Conservation (phyloP, 2,329 filamentous ascomycete genomes). For the Xylaria sp. region DNA sequence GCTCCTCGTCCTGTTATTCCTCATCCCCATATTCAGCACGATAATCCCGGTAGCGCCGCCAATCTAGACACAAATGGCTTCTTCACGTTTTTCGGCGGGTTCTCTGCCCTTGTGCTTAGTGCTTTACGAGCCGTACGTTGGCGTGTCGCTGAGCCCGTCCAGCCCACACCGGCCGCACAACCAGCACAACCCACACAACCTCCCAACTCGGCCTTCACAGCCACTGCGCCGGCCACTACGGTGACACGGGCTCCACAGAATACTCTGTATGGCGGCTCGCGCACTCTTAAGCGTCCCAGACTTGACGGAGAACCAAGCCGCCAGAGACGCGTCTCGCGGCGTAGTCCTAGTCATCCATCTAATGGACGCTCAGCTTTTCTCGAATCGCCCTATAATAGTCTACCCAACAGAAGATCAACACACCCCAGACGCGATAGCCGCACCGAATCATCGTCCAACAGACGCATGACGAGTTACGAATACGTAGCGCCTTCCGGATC, state of each 20-base stretch:
- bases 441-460: background rate
- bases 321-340: background rate
- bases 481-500: background rate
- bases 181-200: background rate
- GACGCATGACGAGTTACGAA: background rate
- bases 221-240: background rate
- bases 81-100: background rate
- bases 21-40: background rate
- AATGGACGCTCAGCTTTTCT: background rate
- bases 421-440: background rate
- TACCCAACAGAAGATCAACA: background rate
- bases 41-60: background rate
- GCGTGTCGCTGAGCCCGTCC: slow-evolving; percentile 1
- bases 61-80: slow-evolving; percentile 18
- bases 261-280: background rate
- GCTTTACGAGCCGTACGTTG: slow-evolving; percentile 8
- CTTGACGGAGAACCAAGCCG: background rate
- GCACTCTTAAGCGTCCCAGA: slow-evolving; percentile 20
- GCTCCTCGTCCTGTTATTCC: background rate
- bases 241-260: background rate
- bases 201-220: background rate
- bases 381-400: background rate
- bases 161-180: background rate
- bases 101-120: slow-evolving; percentile 7
- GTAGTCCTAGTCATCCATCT: background rate